phyloP scores from a whole-genome alignment of 1,284 basidiomycete genomes.

The Neonothopanus nambi region DNA sequence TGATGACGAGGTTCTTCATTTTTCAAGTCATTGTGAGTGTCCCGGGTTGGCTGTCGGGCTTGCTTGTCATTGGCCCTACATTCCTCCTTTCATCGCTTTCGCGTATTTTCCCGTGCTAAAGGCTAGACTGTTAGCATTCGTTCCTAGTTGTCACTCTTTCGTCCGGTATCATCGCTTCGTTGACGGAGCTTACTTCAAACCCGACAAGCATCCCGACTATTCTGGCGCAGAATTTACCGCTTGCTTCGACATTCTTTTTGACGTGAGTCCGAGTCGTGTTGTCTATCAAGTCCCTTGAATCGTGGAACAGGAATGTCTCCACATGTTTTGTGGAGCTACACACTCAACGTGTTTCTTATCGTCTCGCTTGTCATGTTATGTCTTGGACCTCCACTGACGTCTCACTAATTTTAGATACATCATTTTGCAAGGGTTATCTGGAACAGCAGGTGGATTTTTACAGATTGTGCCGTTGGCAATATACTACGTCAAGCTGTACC shows the following conservation, averaged over 20 bases:
- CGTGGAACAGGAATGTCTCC: too few species aligned
- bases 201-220: slow-evolving; percentile 64
- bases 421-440: slow-evolving; percentile 72
- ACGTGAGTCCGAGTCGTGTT: slow-evolving; percentile 75
- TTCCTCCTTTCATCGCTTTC: too few species aligned
- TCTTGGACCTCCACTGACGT: background rate
- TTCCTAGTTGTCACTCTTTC: slow-evolving; percentile 87
- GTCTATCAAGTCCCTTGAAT: too few species aligned
- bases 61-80: too few species aligned
- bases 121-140: slow-evolving; percentile 59
- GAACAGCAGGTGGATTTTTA: slow-evolving; percentile 78
- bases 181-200: slow-evolving; percentile 61
- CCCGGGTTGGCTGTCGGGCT: background rate
- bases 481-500: slow-evolving; percentile 83
- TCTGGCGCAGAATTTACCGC: slow-evolving; percentile 77
- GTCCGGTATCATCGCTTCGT: slow-evolving; percentile 76
- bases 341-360: too few species aligned
- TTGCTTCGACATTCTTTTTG: slow-evolving; percentile 92
- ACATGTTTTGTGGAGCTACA: too few species aligned
- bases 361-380: too few species aligned
- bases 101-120: too few species aligned
- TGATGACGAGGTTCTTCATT: slow-evolving; percentile 91
- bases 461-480: slow-evolving; percentile 76
- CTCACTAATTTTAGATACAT: slow-evolving; percentile 51
- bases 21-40: slow-evolving; percentile 85